A percentile compares a stretch with the other conserved stretches of the same genome.
Evolutionary conservation across 2,329 filamentous ascomycete genomes (phyloP).

Genomic region (Aspergillus versicolor): DNA sequence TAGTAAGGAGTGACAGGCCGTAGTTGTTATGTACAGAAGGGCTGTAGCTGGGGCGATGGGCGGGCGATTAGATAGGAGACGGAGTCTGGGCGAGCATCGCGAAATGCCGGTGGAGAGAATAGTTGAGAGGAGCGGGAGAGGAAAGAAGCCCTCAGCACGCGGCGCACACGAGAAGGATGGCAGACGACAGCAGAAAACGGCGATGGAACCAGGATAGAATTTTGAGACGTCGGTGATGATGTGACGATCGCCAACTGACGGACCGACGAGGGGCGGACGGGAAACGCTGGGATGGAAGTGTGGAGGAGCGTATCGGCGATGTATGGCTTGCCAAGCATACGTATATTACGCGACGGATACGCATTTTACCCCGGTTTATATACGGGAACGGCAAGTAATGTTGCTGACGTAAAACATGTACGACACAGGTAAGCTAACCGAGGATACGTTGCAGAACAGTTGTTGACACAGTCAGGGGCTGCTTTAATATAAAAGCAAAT

Average conservation of each 20-base stretch:
- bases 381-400: neutral
- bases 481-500: slow-evolving; percentile 7
- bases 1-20: slow-evolving; percentile 17
- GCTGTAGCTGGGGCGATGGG: slow-evolving; percentile 1
- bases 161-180: neutral
- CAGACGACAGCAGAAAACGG: slow-evolving; percentile 5
- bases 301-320: neutral
- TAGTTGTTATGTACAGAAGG: slow-evolving; percentile 2
- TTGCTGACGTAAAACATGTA: neutral
- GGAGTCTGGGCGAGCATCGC: slow-evolving; percentile 5
- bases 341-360: neutral
- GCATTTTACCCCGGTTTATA: neutral
- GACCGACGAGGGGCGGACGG: slow-evolving; percentile 17
- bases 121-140: slow-evolving; percentile 2
- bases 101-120: neutral
- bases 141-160: neutral
- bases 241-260: slow-evolving; percentile 11
- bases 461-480: slow-evolving; percentile 4
- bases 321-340: neutral
- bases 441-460: neutral
- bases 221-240: slow-evolving; percentile 22
- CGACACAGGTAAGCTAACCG: neutral
- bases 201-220: slow-evolving; percentile 8
- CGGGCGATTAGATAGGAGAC: slow-evolving; percentile 12
- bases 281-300: neutral